Conservation (phyloP, 768 basidiomycete species). For the Hypsizygus marmoreus region DNA sequence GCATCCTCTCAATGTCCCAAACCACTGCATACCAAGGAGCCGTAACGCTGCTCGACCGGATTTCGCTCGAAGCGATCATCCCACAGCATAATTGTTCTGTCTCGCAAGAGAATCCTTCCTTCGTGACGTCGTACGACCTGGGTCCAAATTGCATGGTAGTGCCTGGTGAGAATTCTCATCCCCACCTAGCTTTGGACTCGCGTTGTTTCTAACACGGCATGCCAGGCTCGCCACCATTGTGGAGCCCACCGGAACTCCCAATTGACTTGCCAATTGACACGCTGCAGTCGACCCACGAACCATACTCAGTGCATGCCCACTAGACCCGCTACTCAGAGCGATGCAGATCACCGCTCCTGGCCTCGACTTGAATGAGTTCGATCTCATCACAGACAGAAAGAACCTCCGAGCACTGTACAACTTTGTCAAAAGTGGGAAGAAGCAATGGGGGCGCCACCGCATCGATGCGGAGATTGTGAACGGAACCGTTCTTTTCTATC, state of each 20-base stretch:
- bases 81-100: slow-evolving; percentile 8
- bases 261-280: slow-evolving; percentile 10
- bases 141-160: slow-evolving; percentile 13
- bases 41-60: slow-evolving; percentile 3
- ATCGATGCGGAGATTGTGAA: slow-evolving; percentile 21
- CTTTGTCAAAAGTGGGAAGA: slow-evolving; percentile 6
- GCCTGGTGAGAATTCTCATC: slow-evolving; percentile 7
- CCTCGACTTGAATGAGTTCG: slow-evolving; percentile 12
- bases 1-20: slow-evolving; percentile 5
- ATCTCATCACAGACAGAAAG: slow-evolving; percentile 20
- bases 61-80: slow-evolving; percentile 1
- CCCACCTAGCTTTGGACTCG: not conserved
- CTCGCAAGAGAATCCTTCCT: slow-evolving; percentile 10
- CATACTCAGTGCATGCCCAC: slow-evolving; percentile 13
- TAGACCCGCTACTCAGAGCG: slow-evolving; percentile 16
- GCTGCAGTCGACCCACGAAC: slow-evolving; percentile 14
- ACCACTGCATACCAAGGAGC: slow-evolving; percentile 15
- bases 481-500: slow-evolving; percentile 17
- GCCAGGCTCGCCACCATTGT: slow-evolving; percentile 18
- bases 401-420: slow-evolving; percentile 19
- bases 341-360: slow-evolving; percentile 13
- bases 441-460: slow-evolving; percentile 6
- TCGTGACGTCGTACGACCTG: slow-evolving; percentile 17
- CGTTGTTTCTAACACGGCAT: not conserved
- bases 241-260: slow-evolving; percentile 17